These are phyloP conservation scores for Oropetium thomaeum DNA, from an alignment of 176 grass and related monocot genomes.

Conservation along the genomic window DNA sequence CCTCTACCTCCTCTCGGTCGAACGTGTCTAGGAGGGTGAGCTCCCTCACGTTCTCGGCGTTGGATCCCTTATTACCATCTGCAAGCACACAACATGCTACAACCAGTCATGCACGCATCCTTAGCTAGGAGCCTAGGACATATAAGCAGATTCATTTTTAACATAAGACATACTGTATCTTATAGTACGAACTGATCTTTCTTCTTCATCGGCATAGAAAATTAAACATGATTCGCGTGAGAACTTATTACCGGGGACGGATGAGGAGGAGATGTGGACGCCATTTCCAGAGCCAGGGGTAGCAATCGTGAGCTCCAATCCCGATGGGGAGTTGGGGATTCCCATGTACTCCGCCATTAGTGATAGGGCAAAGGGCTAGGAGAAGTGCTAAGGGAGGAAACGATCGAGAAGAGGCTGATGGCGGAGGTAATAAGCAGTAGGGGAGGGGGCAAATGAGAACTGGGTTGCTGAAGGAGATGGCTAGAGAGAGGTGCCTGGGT, in stretches of 20 bases:
- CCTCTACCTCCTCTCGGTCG: slow-evolving; percentile 4
- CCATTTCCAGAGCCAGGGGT: slow-evolving; percentile 34
- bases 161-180: neutral
- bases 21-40: slow-evolving; percentile 21
- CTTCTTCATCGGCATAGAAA: neutral
- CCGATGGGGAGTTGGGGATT: neutral
- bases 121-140: too few relatives aligned
- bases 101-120: neutral
- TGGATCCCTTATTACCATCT: slow-evolving; percentile 12
- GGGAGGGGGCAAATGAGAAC: too few relatives aligned
- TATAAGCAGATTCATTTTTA: neutral
- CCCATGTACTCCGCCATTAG: neutral
- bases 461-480: neutral
- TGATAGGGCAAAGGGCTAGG: neutral
- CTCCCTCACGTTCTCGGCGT: slow-evolving; percentile 20
- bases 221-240: neutral
- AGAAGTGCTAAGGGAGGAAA: neutral
- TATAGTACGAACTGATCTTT: neutral
- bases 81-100: neutral
- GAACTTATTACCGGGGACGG: slow-evolving; percentile 28
- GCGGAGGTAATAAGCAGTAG: too few relatives aligned
- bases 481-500: neutral
- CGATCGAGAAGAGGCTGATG: neutral
- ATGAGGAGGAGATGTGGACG: neutral
- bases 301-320: slow-evolving; percentile 58